These are phyloP conservation scores for Tulasnella sp. DNA, from an alignment of 768 basidiomycete genomes.

Conservation along the genomic window DNA sequence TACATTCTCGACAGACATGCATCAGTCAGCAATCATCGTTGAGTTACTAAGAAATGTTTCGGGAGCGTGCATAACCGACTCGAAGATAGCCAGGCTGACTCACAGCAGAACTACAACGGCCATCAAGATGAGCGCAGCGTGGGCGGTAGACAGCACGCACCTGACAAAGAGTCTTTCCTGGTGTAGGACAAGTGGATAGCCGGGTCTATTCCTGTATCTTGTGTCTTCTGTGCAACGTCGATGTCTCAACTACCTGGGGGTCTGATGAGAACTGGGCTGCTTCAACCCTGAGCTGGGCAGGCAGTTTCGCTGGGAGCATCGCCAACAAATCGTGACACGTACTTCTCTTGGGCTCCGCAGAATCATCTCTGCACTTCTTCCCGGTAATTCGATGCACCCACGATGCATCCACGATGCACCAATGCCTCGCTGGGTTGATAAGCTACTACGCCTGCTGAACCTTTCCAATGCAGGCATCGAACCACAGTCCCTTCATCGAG, in stretches of 20 bases:
- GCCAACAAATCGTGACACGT: neutral
- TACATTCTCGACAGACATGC: neutral
- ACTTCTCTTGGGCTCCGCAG: neutral
- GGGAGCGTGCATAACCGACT: neutral
- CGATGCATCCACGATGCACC: too few species aligned
- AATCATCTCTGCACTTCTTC: neutral
- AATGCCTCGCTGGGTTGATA: neutral
- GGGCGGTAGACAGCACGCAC: too few species aligned
- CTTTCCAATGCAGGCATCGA: too few species aligned
- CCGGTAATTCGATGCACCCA: neutral
- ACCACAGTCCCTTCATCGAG: neutral
- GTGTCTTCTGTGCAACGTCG: too few species aligned
- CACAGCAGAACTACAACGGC: neutral
- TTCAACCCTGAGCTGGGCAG: too few species aligned
- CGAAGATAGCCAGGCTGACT: neutral
- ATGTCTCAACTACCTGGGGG: neutral
- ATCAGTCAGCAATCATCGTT: neutral
- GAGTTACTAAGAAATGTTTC: neutral
- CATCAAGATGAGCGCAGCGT: too few species aligned
- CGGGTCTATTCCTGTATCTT: too few species aligned
- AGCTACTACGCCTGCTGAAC: neutral
- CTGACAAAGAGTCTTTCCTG: neutral
- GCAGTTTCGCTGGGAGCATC: neutral
- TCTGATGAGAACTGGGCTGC: neutral
- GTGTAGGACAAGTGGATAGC: neutral